A percentile compares a stretch with the other conserved stretches of the same genome.
Evolutionary conservation across 2,329 filamentous ascomycete species (phyloP).

Genomic region (Neonectria ditissima): DNA sequence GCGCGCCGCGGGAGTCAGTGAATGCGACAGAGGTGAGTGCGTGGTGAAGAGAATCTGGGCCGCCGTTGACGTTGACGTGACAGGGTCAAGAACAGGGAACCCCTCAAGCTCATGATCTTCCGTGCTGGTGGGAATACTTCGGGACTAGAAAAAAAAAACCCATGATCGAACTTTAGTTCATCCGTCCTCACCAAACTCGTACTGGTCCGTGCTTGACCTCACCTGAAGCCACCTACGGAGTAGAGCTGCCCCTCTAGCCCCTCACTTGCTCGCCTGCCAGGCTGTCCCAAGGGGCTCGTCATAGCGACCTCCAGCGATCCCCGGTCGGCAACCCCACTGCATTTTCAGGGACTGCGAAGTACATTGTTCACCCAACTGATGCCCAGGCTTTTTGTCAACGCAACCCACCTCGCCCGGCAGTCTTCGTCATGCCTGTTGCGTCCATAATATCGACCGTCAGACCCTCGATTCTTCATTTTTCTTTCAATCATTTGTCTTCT

Average conservation of each 20-base stretch:
- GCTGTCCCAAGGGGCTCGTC: slow-evolving; percentile 13
- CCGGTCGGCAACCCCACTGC: slow-evolving; percentile 18
- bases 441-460: neutral
- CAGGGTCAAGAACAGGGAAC: slow-evolving; percentile 23
- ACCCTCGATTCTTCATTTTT: neutral
- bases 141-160: slow-evolving; percentile 24
- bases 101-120: slow-evolving; percentile 33
- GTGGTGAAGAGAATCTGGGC: slow-evolving; percentile 24
- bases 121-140: slow-evolving; percentile 32
- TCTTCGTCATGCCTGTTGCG: neutral
- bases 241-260: slow-evolving; percentile 6
- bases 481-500: too few relatives aligned
- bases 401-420: slow-evolving; percentile 12
- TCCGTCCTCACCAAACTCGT: neutral
- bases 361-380: slow-evolving; percentile 1
- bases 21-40: slow-evolving; percentile 24
- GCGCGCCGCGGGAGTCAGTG: slow-evolving; percentile 9
- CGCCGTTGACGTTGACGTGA: slow-evolving; percentile 24
- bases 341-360: slow-evolving; percentile 16
- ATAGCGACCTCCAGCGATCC: slow-evolving; percentile 20
- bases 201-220: neutral
- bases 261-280: neutral
- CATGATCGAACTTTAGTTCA: neutral
- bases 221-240: neutral
- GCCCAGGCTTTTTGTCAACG: slow-evolving; percentile 12